Evolutionary conservation across 192 early-diverging fungal species (phyloP).

Genomic region (Entrophospora sp.): DNA sequence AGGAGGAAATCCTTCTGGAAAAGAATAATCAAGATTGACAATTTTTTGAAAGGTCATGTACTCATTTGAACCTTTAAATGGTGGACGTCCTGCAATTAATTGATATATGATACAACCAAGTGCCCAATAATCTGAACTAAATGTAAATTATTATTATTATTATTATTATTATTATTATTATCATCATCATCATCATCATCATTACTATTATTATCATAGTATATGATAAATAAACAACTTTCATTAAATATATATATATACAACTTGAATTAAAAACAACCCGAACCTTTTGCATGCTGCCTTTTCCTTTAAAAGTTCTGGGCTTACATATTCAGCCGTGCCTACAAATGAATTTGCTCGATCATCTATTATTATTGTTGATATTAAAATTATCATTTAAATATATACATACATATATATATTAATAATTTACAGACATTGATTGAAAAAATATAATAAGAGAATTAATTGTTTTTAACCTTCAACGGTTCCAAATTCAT

Average conservation of each 20-base stretch:
- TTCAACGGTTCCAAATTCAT: slow-evolving; percentile 31
- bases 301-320: slow-evolving; percentile 88
- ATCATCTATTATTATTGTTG: slow-evolving; percentile 21
- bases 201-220: neutral
- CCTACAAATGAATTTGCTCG: slow-evolving; percentile 90
- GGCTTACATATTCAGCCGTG: slow-evolving; percentile 98
- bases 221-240: neutral
- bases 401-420: neutral
- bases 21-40: slow-evolving; percentile 73
- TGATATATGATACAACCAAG: slow-evolving; percentile 90
- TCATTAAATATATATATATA: neutral
- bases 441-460: neutral
- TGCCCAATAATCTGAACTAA: slow-evolving; percentile 72
- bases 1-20: slow-evolving; percentile 68
- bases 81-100: slow-evolving; percentile 77
- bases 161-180: neutral
- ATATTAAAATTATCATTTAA: neutral
- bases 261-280: neutral
- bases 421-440: neutral
- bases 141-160: neutral
- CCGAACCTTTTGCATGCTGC: slow-evolving; percentile 62
- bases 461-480: slow-evolving; percentile 6
- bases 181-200: neutral
- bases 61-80: slow-evolving; percentile 92
- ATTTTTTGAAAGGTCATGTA: slow-evolving; percentile 97